Evolutionary conservation across 1,284 basidiomycete genomes (phyloP).

Genomic region (Cryptococcus floricola): DNA sequence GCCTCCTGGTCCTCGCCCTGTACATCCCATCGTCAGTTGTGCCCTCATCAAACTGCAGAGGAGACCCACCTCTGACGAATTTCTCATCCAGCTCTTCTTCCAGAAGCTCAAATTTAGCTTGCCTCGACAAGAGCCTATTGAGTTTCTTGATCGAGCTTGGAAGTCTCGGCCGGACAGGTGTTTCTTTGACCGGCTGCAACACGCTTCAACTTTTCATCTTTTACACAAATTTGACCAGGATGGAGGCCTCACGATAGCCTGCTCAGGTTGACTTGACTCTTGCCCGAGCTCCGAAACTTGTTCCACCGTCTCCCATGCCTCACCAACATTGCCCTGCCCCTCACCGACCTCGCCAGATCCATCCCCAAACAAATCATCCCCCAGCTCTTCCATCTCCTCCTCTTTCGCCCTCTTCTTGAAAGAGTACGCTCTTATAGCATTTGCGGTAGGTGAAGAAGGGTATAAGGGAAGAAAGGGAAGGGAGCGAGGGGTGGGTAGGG

Average conservation of each 20-base stretch:
- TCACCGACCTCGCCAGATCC: background rate
- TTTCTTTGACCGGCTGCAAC: background rate
- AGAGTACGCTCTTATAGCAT: background rate
- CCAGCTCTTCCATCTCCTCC: background rate
- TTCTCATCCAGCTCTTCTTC: slow-evolving; percentile 47
- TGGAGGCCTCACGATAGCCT: background rate
- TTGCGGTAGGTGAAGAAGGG: no score
- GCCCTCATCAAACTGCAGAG: background rate
- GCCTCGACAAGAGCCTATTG: slow-evolving; percentile 33
- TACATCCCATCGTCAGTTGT: background rate
- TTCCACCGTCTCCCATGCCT: background rate
- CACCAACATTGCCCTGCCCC: background rate
- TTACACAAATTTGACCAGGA: background rate
- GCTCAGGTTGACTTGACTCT: background rate
- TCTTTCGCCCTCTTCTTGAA: background rate
- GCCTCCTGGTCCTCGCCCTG: slow-evolving; percentile 50
- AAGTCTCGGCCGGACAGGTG: slow-evolving; percentile 18
- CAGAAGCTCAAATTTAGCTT: slow-evolving; percentile 26
- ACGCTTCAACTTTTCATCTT: no score
- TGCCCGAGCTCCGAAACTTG: background rate
- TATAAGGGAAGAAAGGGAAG: no score
- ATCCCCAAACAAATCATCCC: slow-evolving; percentile 4
- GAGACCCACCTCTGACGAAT: slow-evolving; percentile 44
- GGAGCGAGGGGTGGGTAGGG: no score
- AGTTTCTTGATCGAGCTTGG: slow-evolving; percentile 40